These are phyloP conservation scores for Candida tetrigidarum DNA, from an alignment of 1,139 yeast genomes.

Conservation along the genomic window DNA sequence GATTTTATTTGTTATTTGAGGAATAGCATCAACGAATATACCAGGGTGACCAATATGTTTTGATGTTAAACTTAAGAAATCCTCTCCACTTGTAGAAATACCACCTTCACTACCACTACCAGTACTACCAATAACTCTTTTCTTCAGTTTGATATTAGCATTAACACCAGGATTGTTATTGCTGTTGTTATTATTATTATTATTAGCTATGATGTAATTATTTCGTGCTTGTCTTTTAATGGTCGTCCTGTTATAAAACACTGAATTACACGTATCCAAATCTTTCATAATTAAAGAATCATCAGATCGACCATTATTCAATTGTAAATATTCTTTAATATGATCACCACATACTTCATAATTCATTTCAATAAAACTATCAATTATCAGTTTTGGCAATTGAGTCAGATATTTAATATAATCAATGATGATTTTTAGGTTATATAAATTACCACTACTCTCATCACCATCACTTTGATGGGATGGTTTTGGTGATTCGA, in stretches of 20 bases:
- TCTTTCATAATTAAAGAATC: conserved; percentile 28
- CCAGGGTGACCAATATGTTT: conserved; percentile 69
- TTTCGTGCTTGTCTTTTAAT: conserved; percentile 26
- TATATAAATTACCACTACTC: conserved; percentile 40
- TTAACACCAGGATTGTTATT: no score
- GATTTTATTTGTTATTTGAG: conserved; percentile 56
- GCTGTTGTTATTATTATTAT: conserved; percentile 14
- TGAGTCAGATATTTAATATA: conserved; percentile 46
- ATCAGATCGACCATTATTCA: conserved; percentile 21
- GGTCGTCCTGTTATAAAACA: conserved; percentile 29
- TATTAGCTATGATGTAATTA: conserved; percentile 23
- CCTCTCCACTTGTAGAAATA: conserved; percentile 27
- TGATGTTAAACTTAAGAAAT: conserved; percentile 33
- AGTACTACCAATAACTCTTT: conserved; percentile 1
- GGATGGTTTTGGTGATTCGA: conserved; percentile 41
- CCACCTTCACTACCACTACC: no score
- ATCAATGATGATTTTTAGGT: conserved; percentile 46
- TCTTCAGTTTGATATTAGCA: conserved; percentile 10
- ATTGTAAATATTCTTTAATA: conserved; percentile 18
- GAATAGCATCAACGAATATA: conserved; percentile 51
- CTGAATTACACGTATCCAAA: conserved; percentile 31
- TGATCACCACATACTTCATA: conserved; percentile 31
- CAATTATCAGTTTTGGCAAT: conserved; percentile 52
- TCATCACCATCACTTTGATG: no score
- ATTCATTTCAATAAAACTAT: conserved; percentile 33